phyloP scores from a whole-genome alignment of 2,329 filamentous ascomycete genomes.

The Sclerotinia subarctica region DNA sequence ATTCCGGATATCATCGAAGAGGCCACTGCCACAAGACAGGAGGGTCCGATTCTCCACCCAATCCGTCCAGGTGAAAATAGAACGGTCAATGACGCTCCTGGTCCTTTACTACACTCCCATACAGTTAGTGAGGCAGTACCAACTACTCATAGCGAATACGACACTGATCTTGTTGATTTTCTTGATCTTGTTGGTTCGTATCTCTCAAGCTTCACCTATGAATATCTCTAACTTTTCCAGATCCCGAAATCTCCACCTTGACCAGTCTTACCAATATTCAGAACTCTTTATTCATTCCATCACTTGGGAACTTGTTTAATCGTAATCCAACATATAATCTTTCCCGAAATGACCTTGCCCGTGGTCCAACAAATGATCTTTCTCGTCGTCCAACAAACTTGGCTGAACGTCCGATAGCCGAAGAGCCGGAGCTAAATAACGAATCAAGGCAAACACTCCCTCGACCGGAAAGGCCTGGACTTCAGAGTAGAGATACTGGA shows the following conservation, averaged over 20 bases:
- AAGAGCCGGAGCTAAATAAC: slow-evolving; percentile 21
- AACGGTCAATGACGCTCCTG: neutral
- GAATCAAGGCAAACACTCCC: slow-evolving; percentile 1
- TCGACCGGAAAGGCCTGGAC: slow-evolving; percentile 3
- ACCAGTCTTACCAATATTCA: slow-evolving; percentile 86
- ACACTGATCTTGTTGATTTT: slow-evolving; percentile 61
- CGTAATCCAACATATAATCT: slow-evolving; percentile 75
- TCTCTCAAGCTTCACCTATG: neutral
- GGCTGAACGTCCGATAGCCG: slow-evolving; percentile 17
- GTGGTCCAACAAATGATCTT: slow-evolving; percentile 35
- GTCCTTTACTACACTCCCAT: slow-evolving; percentile 1
- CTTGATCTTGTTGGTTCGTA: slow-evolving; percentile 62
- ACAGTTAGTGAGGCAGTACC: neutral
- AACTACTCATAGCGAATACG: slow-evolving; percentile 46
- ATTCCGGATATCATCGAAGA: slow-evolving; percentile 22
- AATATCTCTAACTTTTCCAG: slow-evolving; percentile 25
- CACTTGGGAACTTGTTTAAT: slow-evolving; percentile 73
- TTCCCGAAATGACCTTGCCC: slow-evolving; percentile 43
- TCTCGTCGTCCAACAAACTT: slow-evolving; percentile 14
- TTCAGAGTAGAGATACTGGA: slow-evolving; percentile 28
- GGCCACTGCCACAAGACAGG: neutral
- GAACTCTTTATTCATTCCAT: slow-evolving; percentile 82
- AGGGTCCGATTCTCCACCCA: slow-evolving; percentile 6
- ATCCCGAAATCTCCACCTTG: slow-evolving; percentile 62
- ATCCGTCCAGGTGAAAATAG: neutral